Evolutionary conservation across 257 asterid species (phyloP), one percentile per base, ranked within the genome.

Genomic region (Gentiana straminea): DNA sequence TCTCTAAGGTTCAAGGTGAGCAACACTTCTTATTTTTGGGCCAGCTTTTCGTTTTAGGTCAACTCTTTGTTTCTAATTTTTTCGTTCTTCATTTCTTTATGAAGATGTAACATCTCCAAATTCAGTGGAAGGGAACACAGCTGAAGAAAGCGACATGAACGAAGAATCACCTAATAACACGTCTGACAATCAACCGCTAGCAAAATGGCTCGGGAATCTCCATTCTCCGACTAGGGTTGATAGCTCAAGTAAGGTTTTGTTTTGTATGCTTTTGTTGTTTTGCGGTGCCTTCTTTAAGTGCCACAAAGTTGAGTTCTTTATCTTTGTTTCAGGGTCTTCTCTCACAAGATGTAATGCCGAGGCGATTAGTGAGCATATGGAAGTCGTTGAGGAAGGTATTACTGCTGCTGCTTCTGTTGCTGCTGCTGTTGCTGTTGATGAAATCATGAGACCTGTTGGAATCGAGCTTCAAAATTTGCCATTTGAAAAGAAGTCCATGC

Each of bases 121-220:
- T 63, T 60, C 73, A 56, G 47, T 70, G 51, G 67, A 60, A 49
- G 66, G 53, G 47, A 59, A 69, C 61, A 24, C 32, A 65, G 54
- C 49, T 3, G 68, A 66, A 49, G 37, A 64, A 43, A 62, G 67
- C 67, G n/a, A 46, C 48, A 51, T 52, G 12, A 44, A 48, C 35
- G 45, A 52, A 46, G 68, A 68, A 12, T 59, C 50, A 47, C 68
- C 74, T 55, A 57, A 46, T 69, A 64, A 63, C 36, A 73, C 61
- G 32, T 62, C 72, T 38, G 86, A 83, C 38, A 72, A 86, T 51
- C 81, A 83, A 58, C 84, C 84, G 39, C 86, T 83, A 54, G 73
- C 94, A 24, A 76, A 58, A 68, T 81, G 90, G 89, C 68, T 82
- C 11, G 84, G 60, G 62, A 83, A 64, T 70, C 71, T 64, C 55